Base-by-base conservation (phyloP, 2,329 filamentous ascomycete genomes). In the Paraphaeosphaeria sporulosa region DNA sequence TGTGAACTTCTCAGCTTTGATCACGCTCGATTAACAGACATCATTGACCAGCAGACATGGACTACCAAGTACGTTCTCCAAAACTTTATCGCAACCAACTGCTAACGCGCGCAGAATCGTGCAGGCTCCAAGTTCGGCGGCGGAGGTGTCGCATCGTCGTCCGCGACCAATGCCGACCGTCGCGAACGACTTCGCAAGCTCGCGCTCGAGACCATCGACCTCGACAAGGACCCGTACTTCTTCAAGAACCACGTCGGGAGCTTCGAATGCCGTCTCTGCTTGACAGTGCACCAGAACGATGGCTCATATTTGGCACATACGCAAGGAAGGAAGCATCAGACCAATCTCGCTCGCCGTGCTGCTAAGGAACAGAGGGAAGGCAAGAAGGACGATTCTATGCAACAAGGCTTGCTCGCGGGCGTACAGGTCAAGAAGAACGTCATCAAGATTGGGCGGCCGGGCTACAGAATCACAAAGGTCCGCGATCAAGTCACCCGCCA, bases 211-310 rank as follows among this genome's bases (percentile, higher is more conserved):
- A 96, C 93, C 58, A 99, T 99, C 85, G 94, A 98, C 83, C 91
- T 98, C 64, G 95, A 98, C 82, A 98, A 97, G 82, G 95, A 99
- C 82, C 95, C 95, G 0, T 99, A 98, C 87, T 97, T 98, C 85
- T 99, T 99, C 89, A 96, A 96, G 80, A 99, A 99, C 84, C 94
- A 99, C 80, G 92, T 98, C 72, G 95, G 95, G 75, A 95, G 91
- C 74, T 99, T 97, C 81, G 95, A 99, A 81, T 99, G 95, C 79
- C 92, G 95, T 32, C 90, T 99, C 43, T 99, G 95, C 76, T 84
- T 99, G 27, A 99, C 95, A 0, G 94, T 98, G 4, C 95, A 99
- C 85, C 95, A 99, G 76, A 99, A 99, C 79, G 95, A 99, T 82
- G 95, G 95, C 64, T 97, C 94, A 50, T 99, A 99, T 81, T 93